A percentile compares a stretch with the other conserved stretches of the same genome.
These are phyloP conservation scores for Citeromyces matritensis DNA, from an alignment of 805 yeast genomes.

Conservation along the genomic window DNA sequence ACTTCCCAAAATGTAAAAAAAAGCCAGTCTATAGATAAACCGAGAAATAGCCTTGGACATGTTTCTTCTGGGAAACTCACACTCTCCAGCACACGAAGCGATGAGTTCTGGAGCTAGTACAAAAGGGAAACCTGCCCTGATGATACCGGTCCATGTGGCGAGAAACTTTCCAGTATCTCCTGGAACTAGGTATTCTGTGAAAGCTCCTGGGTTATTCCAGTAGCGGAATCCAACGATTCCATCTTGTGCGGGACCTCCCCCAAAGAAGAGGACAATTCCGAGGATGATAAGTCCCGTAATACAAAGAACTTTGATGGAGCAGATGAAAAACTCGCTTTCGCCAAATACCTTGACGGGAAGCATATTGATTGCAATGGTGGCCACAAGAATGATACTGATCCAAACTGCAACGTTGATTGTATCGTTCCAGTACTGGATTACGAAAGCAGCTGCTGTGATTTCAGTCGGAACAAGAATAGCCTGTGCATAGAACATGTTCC, in stretches of 20 bases:
- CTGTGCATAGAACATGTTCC: slow-evolving; percentile 18
- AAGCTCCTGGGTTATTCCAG: slow-evolving; percentile 24
- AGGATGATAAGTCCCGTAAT: slow-evolving; percentile 44
- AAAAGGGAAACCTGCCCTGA: slow-evolving; percentile 56
- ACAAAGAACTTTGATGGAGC: slow-evolving; percentile 46
- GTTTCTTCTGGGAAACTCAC: slow-evolving; percentile 14
- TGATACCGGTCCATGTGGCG: slow-evolving; percentile 47
- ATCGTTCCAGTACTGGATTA: slow-evolving; percentile 42
- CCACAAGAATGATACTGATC: slow-evolving; percentile 35
- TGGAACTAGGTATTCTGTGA: slow-evolving; percentile 27
- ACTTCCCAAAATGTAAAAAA: slow-evolving; percentile 16
- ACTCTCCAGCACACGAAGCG: slow-evolving; percentile 15
- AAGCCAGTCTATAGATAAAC: slow-evolving; percentile 14
- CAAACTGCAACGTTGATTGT: slow-evolving; percentile 36
- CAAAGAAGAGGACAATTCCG: slow-evolving; percentile 41
- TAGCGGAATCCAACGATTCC: slow-evolving; percentile 25
- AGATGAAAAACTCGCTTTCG: slow-evolving; percentile 51
- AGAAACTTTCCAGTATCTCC: slow-evolving; percentile 51
- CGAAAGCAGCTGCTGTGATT: slow-evolving; percentile 47
- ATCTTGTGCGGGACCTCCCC: slow-evolving; percentile 35
- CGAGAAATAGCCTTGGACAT: slow-evolving; percentile 16
- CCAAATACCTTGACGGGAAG: slow-evolving; percentile 23
- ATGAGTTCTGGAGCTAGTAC: slow-evolving; percentile 22
- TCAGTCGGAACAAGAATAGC: slow-evolving; percentile 26
- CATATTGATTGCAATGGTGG: slow-evolving; percentile 28